These are phyloP conservation scores for Xerocomellus dryophilus DNA, from an alignment of 768 basidiomycete species.

Conservation along the genomic window DNA sequence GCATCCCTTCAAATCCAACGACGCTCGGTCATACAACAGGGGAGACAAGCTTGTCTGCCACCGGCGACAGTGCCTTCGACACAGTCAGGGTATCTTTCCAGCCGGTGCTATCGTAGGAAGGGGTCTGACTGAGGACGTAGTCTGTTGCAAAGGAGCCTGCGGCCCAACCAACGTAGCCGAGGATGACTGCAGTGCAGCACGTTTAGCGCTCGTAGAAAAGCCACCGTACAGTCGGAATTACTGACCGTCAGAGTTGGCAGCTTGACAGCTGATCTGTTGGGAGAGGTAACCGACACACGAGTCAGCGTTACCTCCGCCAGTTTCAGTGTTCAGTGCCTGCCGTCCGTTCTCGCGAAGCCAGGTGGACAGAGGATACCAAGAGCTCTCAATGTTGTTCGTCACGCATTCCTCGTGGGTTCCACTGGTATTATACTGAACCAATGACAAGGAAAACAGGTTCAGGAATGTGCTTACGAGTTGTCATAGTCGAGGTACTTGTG, in stretches of 20 bases:
- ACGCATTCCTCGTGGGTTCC: constrained; percentile 46
- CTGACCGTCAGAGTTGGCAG: constrained; percentile 48
- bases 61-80: constrained; percentile 34
- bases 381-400: constrained; percentile 50
- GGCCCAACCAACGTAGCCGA: constrained; percentile 57
- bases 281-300: constrained; percentile 46
- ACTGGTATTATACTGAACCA: constrained; percentile 14
- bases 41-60: constrained; percentile 8
- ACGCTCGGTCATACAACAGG: neutral
- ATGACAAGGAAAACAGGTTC: neutral
- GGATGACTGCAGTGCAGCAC: constrained; percentile 34
- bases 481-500: constrained; percentile 62
- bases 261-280: constrained; percentile 45
- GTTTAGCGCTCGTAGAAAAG: neutral
- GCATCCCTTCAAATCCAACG: neutral
- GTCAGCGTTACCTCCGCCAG: constrained; percentile 53
- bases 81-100: constrained; percentile 37
- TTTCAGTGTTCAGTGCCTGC: constrained; percentile 59
- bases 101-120: constrained; percentile 26
- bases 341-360: constrained; percentile 50
- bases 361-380: constrained; percentile 44
- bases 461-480: constrained; percentile 38
- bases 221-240: neutral
- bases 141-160: constrained; percentile 50
- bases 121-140: constrained; percentile 37